Base-by-base conservation (phyloP, 192 early-diverging fungal genomes). In the Gigaspora rosea region DNA sequence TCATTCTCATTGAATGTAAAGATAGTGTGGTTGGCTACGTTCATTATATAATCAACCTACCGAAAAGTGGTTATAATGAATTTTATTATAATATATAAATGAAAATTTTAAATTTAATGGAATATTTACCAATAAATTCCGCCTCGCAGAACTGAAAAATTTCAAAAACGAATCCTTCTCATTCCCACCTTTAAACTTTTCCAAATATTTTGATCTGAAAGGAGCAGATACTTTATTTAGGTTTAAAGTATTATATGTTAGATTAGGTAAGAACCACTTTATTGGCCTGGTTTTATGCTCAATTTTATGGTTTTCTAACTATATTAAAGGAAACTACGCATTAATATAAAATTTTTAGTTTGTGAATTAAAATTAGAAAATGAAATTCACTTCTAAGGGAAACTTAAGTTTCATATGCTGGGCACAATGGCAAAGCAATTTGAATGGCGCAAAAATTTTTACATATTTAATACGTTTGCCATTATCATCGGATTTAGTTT, bases 381-480 rank as follows among this genome's bases (percentile, higher is more conserved):
- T 0, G 36, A 20, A 15, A 71, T 61, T 49, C 80, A 84, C 83
- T 70, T 77, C 33, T 71, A 84, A 75, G 71, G 79, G 78, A 11
- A 81, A 46, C 52, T 84, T 84, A 50, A 76, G 68, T 64, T 78
- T 57, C 67, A 81, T 18, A 41, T 80, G n/a, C 50, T 85, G 80
- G 9, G 84, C 84, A 16, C 81, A 76, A 22, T 80, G 35, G 67
- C 84, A 85, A 2, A 85, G 68, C 63, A 66, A 64, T 65, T 79
- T 69, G 68, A 85, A 85, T 33, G 84, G 84, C 18, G 80, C 56
- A 62, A 79, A 78, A 22, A 85, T 64, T 54, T 83, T 85, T 41
- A 85, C 27, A 71, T 76, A 85, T 73, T 78, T 82, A 41, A 83
- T 73, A 8, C 83, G 70, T 22, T 83, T 77, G 32, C 79, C 62